Conservation (phyloP, 192 early-diverging fungal species). For the Linnemannia hyalina region DNA sequence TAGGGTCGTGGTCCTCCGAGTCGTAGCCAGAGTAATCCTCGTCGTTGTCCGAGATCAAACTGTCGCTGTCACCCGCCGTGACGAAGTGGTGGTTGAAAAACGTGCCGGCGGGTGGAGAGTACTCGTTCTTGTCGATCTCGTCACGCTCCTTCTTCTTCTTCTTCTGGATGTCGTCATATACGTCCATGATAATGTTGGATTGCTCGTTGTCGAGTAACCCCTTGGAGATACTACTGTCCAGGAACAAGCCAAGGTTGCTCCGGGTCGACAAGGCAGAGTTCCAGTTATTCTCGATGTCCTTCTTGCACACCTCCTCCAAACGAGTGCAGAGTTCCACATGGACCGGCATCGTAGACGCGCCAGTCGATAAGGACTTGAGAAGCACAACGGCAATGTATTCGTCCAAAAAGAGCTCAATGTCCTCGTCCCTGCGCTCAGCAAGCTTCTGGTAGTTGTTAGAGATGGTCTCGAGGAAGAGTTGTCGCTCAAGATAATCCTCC, state of each 20-base stretch:
- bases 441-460: neutral
- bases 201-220: neutral
- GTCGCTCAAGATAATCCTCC: neutral
- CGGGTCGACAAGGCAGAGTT: neutral
- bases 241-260: neutral
- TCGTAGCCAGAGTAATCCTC: neutral
- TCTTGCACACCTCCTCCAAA: neutral
- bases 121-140: neutral
- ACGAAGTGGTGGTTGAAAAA: neutral
- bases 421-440: neutral
- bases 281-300: neutral
- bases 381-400: constrained; percentile 7
- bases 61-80: neutral
- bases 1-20: neutral
- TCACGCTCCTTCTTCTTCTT: neutral
- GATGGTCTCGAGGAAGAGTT: neutral
- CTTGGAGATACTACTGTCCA: neutral
- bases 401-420: constrained; percentile 26
- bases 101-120: neutral
- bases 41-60: neutral
- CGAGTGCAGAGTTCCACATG: neutral
- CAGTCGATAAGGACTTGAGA: neutral
- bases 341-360: neutral
- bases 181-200: neutral
- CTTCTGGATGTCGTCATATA: neutral